Evolutionary conservation across 2,329 filamentous ascomycete genomes (phyloP).

Genomic region (Bipolaris oryzae): DNA sequence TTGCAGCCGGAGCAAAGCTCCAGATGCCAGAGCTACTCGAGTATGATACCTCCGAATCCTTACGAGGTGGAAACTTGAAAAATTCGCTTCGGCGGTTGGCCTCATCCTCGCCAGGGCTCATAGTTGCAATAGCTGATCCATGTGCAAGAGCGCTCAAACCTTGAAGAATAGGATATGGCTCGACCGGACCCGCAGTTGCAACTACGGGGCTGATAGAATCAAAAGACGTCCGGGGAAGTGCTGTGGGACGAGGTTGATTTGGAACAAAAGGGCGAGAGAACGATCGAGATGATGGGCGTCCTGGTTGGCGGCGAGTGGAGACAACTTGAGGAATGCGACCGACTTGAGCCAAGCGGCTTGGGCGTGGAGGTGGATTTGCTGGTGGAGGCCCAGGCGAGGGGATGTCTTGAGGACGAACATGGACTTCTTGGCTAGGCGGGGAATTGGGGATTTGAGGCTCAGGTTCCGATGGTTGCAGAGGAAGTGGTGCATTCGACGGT

Average conservation of each 20-base stretch:
- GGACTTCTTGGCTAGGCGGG: slow-evolving; percentile 7
- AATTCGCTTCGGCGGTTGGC: slow-evolving; percentile 63
- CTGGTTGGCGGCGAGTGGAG: slow-evolving; percentile 66
- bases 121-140: slow-evolving; percentile 48
- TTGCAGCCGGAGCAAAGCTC: slow-evolving; percentile 61
- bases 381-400: slow-evolving; percentile 37
- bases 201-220: slow-evolving; percentile 38
- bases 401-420: slow-evolving; percentile 15
- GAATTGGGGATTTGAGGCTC: background rate
- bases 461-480: background rate
- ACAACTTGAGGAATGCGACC: slow-evolving; percentile 86
- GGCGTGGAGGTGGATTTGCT: slow-evolving; percentile 49
- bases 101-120: slow-evolving; percentile 42
- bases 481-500: background rate
- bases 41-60: slow-evolving; percentile 70
- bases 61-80: slow-evolving; percentile 73
- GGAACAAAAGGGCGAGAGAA: slow-evolving; percentile 81
- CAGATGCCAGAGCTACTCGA: slow-evolving; percentile 69
- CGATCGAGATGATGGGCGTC: slow-evolving; percentile 73
- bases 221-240: slow-evolving; percentile 39
- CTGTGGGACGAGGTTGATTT: slow-evolving; percentile 50
- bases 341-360: slow-evolving; percentile 76
- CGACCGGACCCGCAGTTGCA: slow-evolving; percentile 37
- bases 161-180: slow-evolving; percentile 45
- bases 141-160: slow-evolving; percentile 43